These are phyloP conservation scores for Annulohypoxylon nitens DNA, from an alignment of 495 filamentous ascomycete genomes.

Conservation along the genomic window DNA sequence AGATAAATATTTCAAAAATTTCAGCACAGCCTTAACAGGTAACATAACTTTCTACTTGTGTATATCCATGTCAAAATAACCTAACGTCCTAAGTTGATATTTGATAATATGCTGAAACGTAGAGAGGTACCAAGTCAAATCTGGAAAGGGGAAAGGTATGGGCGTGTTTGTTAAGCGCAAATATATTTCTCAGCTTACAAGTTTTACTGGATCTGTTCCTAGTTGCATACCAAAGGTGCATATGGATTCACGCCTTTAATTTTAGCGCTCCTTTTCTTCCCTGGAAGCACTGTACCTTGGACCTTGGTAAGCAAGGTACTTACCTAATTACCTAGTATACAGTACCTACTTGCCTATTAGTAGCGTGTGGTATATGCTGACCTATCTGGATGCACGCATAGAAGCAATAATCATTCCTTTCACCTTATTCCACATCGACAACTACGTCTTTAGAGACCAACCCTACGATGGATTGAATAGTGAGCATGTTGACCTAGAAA, in stretches of 20 bases:
- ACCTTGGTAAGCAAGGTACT: no score
- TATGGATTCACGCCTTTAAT: slow-evolving; percentile 13
- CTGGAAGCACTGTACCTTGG: neutral
- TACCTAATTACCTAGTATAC: neutral
- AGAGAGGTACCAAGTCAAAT: no score
- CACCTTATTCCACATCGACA: neutral
- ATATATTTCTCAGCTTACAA: neutral
- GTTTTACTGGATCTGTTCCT: neutral
- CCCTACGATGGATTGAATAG: neutral
- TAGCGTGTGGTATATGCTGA: neutral
- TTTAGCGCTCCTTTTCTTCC: neutral
- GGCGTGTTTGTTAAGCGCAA: neutral
- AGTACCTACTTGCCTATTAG: neutral
- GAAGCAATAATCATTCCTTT: neutral
- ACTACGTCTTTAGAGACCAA: neutral
- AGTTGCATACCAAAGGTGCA: neutral
- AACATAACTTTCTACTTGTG: no score
- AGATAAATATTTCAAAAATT: neutral
- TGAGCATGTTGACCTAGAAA: slow-evolving; percentile 57
- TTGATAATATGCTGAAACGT: no score
- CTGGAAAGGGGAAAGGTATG: no score
- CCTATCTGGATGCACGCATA: neutral
- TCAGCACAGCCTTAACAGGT: no score
- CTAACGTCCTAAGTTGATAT: no score
- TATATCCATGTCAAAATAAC: no score